Percentiles rank a stretch among this genome's conserved stretches.
Conservation (phyloP, 83 land plant genomes). For the Picea abies region DNA sequence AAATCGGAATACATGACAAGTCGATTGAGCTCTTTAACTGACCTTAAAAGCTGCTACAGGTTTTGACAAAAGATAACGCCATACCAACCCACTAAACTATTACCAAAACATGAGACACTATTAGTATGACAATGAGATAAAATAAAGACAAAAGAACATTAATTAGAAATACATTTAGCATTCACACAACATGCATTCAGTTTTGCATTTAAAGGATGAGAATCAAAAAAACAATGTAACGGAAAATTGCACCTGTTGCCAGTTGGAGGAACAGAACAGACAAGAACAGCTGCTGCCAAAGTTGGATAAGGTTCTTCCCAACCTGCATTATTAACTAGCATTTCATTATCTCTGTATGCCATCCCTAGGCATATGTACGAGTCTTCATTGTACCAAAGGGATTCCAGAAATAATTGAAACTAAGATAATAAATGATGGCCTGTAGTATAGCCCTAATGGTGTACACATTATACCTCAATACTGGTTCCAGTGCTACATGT, state of each 20-base stretch:
- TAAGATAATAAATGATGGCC: not conserved
- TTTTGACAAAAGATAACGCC: slow-evolving; percentile 62
- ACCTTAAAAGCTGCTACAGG: slow-evolving; percentile 77
- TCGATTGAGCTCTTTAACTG: not conserved
- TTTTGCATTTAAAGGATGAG: not conserved
- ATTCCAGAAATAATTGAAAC: not conserved
- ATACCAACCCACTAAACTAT: slow-evolving; percentile 54
- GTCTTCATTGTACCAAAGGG: not conserved
- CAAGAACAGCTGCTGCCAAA: slow-evolving; percentile 66
- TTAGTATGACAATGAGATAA: slow-evolving; percentile 1
- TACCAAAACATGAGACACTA: not conserved
- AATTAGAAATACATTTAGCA: not conserved
- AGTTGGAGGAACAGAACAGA: slow-evolving; percentile 95
- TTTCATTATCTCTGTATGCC: not conserved
- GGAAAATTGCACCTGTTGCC: slow-evolving; percentile 64
- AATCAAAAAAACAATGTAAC: not conserved
- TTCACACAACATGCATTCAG: not conserved
- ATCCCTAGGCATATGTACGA: not conserved
- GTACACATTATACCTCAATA: not conserved
- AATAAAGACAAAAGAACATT: not conserved
- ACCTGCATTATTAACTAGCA: slow-evolving; percentile 15
- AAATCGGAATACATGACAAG: not conserved
- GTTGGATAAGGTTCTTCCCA: slow-evolving; percentile 35
- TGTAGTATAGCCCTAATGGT: not conserved
- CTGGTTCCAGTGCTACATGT: not conserved